Evolutionary conservation across 371 early-diverging fungal species (phyloP).

Genomic region (Dinochytrium kinnereticum): DNA sequence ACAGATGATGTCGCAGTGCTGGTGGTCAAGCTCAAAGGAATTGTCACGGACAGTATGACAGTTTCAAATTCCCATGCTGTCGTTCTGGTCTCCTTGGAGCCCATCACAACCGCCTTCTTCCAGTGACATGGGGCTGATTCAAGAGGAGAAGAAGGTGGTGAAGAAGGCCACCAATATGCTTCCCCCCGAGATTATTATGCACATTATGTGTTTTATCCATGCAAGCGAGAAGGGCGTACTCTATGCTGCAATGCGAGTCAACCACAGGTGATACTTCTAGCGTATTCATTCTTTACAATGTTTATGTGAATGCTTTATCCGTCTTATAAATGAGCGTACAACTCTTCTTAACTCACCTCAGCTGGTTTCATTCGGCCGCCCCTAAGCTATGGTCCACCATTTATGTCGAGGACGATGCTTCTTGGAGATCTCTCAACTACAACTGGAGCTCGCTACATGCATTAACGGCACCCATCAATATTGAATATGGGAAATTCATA

Average conservation of each 20-base stretch:
- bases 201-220: neutral
- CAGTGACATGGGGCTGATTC: neutral
- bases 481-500: conserved; percentile 7
- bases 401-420: neutral
- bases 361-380: conserved; percentile 1
- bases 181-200: neutral
- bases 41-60: too few relatives aligned
- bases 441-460: neutral
- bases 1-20: too few relatives aligned
- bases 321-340: neutral
- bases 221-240: neutral
- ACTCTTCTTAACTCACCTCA: neutral
- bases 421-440: too few relatives aligned
- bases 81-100: too few relatives aligned
- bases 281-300: neutral
- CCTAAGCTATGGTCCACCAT: neutral
- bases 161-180: too few relatives aligned
- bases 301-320: neutral
- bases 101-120: too few relatives aligned
- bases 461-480: neutral
- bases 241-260: neutral
- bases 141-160: neutral
- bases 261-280: neutral
- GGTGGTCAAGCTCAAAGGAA: too few relatives aligned
- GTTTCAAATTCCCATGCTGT: too few relatives aligned